These are phyloP conservation scores for Pilatotrama ljubarskyi DNA, from an alignment of 768 basidiomycete species.

Conservation along the genomic window DNA sequence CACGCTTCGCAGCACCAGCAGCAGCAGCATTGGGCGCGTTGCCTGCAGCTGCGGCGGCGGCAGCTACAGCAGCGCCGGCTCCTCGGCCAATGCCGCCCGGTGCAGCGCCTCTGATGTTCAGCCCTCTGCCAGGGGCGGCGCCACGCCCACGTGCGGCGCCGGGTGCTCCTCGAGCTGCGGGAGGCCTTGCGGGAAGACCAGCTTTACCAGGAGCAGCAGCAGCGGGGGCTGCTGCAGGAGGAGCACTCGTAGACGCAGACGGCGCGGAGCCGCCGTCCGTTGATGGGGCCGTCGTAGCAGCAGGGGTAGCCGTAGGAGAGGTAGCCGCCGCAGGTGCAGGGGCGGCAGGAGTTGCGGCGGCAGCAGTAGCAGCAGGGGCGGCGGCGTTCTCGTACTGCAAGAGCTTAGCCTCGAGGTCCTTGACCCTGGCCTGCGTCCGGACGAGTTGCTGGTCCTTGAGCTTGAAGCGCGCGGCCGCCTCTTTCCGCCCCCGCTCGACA, in stretches of 20 bases:
- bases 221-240: conserved; percentile 25
- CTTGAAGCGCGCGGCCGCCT: conserved; percentile 59
- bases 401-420: conserved; percentile 68
- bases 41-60: conserved; percentile 28
- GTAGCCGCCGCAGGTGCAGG: conserved; percentile 20
- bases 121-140: conserved; percentile 28
- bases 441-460: conserved; percentile 74
- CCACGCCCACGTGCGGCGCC: conserved; percentile 32
- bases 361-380: conserved; percentile 33
- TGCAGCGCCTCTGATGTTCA: conserved; percentile 21
- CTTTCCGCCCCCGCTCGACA: conserved; percentile 68
- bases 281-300: background rate
- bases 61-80: conserved; percentile 31
- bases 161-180: conserved; percentile 37
- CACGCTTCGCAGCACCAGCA: conserved; percentile 51
- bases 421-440: conserved; percentile 57
- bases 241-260: conserved; percentile 9
- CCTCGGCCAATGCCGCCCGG: conserved; percentile 32
- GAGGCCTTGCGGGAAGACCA: conserved; percentile 26
- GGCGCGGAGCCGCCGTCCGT: conserved; percentile 9
- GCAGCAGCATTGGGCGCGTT: conserved; percentile 59
- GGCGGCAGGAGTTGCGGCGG: conserved; percentile 14
- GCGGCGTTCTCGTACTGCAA: conserved; percentile 56
- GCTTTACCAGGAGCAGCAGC: conserved; percentile 30
- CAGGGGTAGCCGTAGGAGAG: background rate